Evolutionary conservation across 768 basidiomycete species (phyloP).

Genomic region (Xerocomellus chrysenteron): DNA sequence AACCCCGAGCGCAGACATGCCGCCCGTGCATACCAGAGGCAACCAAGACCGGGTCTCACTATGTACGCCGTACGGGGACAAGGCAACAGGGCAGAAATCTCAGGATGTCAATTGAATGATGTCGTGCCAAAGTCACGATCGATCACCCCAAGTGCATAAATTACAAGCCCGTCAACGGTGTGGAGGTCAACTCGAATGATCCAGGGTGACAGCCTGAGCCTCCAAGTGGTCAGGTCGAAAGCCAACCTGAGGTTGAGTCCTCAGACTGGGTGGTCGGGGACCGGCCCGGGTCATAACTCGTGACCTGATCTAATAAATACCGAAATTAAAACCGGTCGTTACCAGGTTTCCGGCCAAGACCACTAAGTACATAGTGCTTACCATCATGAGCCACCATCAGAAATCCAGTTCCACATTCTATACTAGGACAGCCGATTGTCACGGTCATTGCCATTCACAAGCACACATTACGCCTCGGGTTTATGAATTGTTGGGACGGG

Average conservation of each 20-base stretch:
- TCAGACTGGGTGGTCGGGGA: background rate
- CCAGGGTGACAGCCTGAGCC: background rate
- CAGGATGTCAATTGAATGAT: background rate
- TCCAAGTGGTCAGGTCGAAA: background rate
- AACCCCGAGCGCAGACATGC: no score
- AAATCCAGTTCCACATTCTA: background rate
- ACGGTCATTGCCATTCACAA: background rate
- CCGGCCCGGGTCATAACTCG: background rate
- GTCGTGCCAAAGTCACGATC: background rate
- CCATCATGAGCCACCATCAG: constrained; percentile 6
- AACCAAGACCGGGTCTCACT: no score
- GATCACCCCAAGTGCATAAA: background rate
- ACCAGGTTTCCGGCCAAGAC: background rate
- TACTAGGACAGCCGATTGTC: no score
- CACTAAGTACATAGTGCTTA: no score
- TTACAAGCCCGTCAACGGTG: background rate
- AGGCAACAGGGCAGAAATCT: background rate
- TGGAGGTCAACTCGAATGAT: background rate
- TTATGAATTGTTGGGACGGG: background rate
- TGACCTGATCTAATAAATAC: no score
- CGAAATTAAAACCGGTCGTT: background rate
- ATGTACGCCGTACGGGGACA: no score
- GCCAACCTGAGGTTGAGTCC: no score
- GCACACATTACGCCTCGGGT: background rate
- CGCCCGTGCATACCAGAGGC: no score